phyloP scores from a whole-genome alignment of 73 alveolate species.

The Tetrahymena borealis region DNA sequence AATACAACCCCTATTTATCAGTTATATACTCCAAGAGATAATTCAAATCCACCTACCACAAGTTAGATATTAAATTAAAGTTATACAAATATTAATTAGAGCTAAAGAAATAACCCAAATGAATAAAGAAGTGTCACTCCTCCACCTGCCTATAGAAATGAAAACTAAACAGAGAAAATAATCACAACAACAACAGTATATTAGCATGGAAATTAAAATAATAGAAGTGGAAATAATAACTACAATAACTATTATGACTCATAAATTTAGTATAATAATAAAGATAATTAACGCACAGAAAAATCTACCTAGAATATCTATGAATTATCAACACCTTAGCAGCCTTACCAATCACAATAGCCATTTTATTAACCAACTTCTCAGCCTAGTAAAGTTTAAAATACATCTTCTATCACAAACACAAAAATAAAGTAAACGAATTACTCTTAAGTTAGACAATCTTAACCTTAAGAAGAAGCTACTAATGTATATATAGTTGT shows the following conservation, averaged over 20 bases:
- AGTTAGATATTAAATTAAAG: not conserved
- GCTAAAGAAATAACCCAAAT: not conserved
- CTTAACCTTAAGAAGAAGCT: not conserved
- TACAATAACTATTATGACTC: not conserved
- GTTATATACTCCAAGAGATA: not conserved
- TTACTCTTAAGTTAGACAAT: not conserved
- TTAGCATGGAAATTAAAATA: not conserved
- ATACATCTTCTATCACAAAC: not conserved
- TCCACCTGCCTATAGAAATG: not conserved
- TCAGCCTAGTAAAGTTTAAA: not conserved
- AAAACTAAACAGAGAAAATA: not conserved
- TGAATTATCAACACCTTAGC: not conserved
- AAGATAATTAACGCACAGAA: not conserved
- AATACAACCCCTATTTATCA: not conserved
- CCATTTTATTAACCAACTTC: not conserved
- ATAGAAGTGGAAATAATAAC: not conserved
- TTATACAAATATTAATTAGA: not conserved
- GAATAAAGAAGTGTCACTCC: not conserved
- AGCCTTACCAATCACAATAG: not conserved
- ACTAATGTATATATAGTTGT: not conserved
- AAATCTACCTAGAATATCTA: too few species aligned
- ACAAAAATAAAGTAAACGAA: not conserved
- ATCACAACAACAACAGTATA: not conserved
- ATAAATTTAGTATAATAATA: not conserved
- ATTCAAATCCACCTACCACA: not conserved